phyloP scores from a whole-genome alignment of 768 basidiomycete genomes.

The Calocybe indica region DNA sequence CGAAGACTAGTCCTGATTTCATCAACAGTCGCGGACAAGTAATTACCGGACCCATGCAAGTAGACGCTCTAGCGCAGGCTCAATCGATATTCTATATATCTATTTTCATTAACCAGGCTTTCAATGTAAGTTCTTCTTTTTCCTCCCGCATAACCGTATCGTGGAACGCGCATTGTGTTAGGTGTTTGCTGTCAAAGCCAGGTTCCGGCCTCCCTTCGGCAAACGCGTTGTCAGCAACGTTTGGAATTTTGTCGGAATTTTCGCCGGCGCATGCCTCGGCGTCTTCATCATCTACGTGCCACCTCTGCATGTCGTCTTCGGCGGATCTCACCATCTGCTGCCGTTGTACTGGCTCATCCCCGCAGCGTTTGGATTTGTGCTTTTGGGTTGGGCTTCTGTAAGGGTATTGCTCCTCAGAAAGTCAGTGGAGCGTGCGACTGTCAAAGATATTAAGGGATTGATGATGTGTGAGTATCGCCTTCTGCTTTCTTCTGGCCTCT shows the following conservation, averaged over 20 bases:
- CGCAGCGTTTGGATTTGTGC: conserved; percentile 47
- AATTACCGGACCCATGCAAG: conserved; percentile 41
- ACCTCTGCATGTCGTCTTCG: conserved; percentile 64
- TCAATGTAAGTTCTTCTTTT: conserved; percentile 40
- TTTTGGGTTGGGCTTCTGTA: conserved; percentile 53
- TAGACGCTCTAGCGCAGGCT: conserved; percentile 53
- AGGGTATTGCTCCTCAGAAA: conserved; percentile 53
- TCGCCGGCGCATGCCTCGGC: conserved; percentile 55
- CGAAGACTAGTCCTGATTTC: conserved; percentile 43
- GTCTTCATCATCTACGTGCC: conserved; percentile 69
- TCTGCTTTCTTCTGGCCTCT: not conserved
- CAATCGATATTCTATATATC: conserved; percentile 66
- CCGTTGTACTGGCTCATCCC: conserved; percentile 70
- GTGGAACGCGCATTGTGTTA: conserved; percentile 9
- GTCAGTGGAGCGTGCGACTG: conserved; percentile 46
- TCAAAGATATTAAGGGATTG: conserved; percentile 61
- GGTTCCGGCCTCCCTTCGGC: conserved; percentile 61
- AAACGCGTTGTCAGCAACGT: conserved; percentile 47
- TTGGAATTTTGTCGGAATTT: conserved; percentile 60
- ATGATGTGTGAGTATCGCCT: conserved; percentile 57
- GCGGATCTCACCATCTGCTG: conserved; percentile 48
- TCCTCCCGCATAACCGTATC: not conserved
- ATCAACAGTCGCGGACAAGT: conserved; percentile 44
- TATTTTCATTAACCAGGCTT: conserved; percentile 63
- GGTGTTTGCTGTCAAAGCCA: conserved; percentile 66